Evolutionary conservation across 148 eudicot genomes (phyloP).

Genomic region (Rhododendron henanense): DNA sequence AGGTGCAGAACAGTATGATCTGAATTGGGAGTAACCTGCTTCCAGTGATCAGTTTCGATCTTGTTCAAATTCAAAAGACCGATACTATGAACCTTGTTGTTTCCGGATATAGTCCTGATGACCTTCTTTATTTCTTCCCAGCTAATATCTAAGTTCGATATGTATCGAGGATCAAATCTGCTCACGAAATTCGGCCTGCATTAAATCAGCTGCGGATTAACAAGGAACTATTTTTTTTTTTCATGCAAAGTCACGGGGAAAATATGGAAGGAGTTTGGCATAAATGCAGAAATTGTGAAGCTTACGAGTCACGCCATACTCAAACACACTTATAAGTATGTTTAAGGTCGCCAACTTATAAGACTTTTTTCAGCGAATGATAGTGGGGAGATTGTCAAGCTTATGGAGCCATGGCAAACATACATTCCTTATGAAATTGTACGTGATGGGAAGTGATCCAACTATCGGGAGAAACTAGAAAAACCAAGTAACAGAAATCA

Average conservation of each 20-base stretch:
- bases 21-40: conserved; percentile 34
- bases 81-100: conserved; percentile 31
- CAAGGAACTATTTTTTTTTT: not conserved
- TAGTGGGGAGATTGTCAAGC: not conserved
- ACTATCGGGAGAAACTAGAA: not conserved
- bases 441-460: not conserved
- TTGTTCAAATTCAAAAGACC: conserved; percentile 70
- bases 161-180: conserved; percentile 62
- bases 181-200: conserved; percentile 40
- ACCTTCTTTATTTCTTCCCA: conserved; percentile 57
- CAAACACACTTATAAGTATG: not conserved
- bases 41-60: conserved; percentile 44
- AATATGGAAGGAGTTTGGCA: not conserved
- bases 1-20: conserved; percentile 41
- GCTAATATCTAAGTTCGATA: conserved; percentile 43
- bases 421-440: not conserved
- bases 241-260: not conserved
- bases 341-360: not conserved
- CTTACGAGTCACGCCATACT: not conserved
- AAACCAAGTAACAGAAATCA: not conserved
- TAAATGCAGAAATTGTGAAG: not conserved
- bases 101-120: conserved; percentile 22
- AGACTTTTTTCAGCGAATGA: not conserved
- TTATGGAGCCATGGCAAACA: too few relatives aligned
- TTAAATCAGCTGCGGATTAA: not conserved